A percentile compares a stretch with the other conserved stretches of the same genome.
These are phyloP conservation scores for Cladosporium sp. DNA, from an alignment of 2,329 filamentous ascomycete genomes.

Conservation along the genomic window DNA sequence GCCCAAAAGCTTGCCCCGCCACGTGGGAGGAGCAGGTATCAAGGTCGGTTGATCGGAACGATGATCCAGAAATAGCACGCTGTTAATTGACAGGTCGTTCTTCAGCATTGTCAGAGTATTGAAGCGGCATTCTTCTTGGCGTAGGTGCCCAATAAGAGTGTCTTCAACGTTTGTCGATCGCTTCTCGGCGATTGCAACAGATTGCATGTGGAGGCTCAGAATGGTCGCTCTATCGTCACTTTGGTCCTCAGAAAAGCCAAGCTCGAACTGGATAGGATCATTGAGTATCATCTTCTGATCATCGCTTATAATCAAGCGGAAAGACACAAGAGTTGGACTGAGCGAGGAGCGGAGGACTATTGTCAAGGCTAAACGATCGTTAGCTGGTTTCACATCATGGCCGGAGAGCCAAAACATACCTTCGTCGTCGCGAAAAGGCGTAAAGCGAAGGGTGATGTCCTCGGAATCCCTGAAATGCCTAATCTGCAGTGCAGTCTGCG, in stretches of 20 bases:
- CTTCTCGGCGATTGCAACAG: conserved; percentile 8
- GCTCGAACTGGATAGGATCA: neutral
- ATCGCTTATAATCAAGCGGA: neutral
- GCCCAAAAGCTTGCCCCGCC: conserved; percentile 16
- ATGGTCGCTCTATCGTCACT: conserved; percentile 24
- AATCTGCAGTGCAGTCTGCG: conserved; percentile 43
- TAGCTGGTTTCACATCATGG: conserved; percentile 27
- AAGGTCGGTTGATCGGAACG: neutral
- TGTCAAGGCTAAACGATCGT: neutral
- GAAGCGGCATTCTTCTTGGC: conserved; percentile 13
- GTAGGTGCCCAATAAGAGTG: conserved; percentile 6
- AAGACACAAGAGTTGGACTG: neutral
- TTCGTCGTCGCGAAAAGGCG: conserved; percentile 26
- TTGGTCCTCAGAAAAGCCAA: neutral
- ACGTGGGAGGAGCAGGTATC: conserved; percentile 15
- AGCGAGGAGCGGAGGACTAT: neutral
- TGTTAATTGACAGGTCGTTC: conserved; percentile 13
- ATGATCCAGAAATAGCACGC: conserved; percentile 8
- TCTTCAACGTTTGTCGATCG: neutral
- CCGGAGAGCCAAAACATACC: conserved; percentile 20
- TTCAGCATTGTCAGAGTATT: conserved; percentile 13
- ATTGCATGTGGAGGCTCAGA: neutral
- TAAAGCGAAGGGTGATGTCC: conserved; percentile 47
- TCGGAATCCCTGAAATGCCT: conserved; percentile 52
- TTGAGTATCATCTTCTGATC: neutral